Percentiles rank a stretch among this genome's conserved stretches.
These are phyloP conservation scores for Leishmania braziliensis DNA, from an alignment of 208 protist species.

Conservation along the genomic window DNA sequence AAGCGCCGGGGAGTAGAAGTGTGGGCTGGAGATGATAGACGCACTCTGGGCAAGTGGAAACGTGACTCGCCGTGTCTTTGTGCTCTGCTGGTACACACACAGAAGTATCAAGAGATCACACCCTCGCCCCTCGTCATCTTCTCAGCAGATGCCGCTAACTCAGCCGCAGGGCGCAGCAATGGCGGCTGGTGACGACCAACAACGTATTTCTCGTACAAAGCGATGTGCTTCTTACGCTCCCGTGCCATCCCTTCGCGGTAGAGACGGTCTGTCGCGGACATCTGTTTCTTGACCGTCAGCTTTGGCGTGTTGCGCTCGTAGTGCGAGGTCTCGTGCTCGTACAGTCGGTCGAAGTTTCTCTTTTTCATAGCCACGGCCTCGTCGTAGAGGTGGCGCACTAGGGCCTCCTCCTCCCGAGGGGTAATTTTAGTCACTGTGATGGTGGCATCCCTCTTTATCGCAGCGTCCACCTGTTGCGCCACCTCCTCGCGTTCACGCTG, in stretches of 20 bases:
- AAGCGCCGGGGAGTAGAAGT: too few species aligned
- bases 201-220: slow-evolving; percentile 81
- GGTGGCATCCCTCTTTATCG: slow-evolving; percentile 44
- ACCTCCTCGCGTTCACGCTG: slow-evolving; percentile 50
- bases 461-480: slow-evolving; percentile 49
- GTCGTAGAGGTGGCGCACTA: slow-evolving; percentile 77
- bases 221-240: slow-evolving; percentile 75
- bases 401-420: slow-evolving; percentile 40
- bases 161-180: slow-evolving; percentile 31
- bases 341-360: slow-evolving; percentile 52
- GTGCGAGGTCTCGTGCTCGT: slow-evolving; percentile 36
- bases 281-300: slow-evolving; percentile 43
- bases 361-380: slow-evolving; percentile 59
- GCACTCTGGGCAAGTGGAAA: background rate
- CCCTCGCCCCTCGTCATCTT: slow-evolving; percentile 72
- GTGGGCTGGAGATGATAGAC: background rate
- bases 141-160: slow-evolving; percentile 50
- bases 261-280: slow-evolving; percentile 43
- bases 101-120: slow-evolving; percentile 26
- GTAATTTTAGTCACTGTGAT: slow-evolving; percentile 36
- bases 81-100: background rate
- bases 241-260: slow-evolving; percentile 81
- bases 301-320: slow-evolving; percentile 41
- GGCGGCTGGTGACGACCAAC: slow-evolving; percentile 33
- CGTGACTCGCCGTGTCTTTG: background rate